Conservation (phyloP, 805 yeast genomes). For the Candida loeiensis region DNA sequence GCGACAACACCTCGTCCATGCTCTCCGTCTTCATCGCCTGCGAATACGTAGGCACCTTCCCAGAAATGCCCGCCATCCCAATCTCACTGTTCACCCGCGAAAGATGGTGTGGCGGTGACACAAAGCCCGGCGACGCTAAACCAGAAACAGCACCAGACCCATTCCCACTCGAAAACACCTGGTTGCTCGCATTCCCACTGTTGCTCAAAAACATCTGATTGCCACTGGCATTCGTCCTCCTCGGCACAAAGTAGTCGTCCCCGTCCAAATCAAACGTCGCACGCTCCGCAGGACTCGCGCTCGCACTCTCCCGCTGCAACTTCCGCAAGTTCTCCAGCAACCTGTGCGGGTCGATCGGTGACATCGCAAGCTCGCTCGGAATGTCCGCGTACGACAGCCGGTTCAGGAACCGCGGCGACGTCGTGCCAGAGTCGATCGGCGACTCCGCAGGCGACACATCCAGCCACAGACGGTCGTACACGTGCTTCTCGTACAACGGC, state of each 20-base stretch:
- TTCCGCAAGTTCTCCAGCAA: constrained; percentile 52
- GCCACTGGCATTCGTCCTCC: not conserved
- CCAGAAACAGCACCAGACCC: not conserved
- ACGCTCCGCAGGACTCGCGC: constrained; percentile 10
- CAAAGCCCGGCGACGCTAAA: constrained; percentile 21
- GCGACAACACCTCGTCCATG: constrained; percentile 55
- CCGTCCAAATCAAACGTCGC: constrained; percentile 37
- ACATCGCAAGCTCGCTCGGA: constrained; percentile 29
- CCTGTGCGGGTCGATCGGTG: constrained; percentile 36
- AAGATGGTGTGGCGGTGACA: constrained; percentile 55
- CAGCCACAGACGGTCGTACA: constrained; percentile 76
- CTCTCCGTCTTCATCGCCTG: constrained; percentile 64
- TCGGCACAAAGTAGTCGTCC: constrained; percentile 19
- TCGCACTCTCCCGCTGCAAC: constrained; percentile 18
- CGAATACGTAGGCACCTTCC: constrained; percentile 87
- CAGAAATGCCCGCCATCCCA: too few species aligned
- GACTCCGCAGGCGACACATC: constrained; percentile 54
- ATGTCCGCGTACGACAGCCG: constrained; percentile 12
- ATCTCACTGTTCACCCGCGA: too few species aligned
- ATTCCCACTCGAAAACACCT: not conserved
- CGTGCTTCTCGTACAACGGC: constrained; percentile 77
- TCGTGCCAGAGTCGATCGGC: constrained; percentile 41
- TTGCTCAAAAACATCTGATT: not conserved
- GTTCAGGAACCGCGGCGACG: constrained; percentile 30
- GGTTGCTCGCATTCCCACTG: not conserved